phyloP scores from a whole-genome alignment of 148 eudicot species.

The Camellia japonica region DNA sequence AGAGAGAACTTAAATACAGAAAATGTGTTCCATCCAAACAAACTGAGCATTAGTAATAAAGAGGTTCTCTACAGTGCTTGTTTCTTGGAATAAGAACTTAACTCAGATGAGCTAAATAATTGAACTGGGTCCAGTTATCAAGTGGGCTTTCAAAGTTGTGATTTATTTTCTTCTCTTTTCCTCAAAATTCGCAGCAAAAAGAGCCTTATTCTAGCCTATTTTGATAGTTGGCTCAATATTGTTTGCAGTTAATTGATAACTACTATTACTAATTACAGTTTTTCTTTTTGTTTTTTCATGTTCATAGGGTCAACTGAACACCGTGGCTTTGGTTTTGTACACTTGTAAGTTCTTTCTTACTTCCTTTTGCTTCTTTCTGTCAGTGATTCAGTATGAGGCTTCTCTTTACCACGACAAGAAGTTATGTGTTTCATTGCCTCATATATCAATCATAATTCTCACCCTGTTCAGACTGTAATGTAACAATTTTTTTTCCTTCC shows the following conservation, averaged over 20 bases:
- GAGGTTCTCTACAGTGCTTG: not conserved
- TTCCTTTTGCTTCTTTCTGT: not conserved
- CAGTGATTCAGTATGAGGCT: not conserved
- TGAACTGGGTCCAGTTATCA: not conserved
- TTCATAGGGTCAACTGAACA: slow-evolving; percentile 72
- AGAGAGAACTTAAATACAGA: no score
- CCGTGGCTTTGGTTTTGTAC: slow-evolving; percentile 82
- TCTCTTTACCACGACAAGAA: not conserved
- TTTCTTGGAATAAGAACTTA: not conserved
- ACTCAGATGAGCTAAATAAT: not conserved
- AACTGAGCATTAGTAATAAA: not conserved
- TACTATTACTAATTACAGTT: not conserved
- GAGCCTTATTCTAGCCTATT: not conserved
- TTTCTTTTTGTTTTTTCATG: slow-evolving; percentile 1
- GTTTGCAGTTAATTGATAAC: not conserved
- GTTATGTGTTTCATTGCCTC: not conserved
- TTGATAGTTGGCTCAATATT: not conserved
- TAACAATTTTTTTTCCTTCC: not conserved
- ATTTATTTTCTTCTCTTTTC: not conserved
- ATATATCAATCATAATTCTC: not conserved
- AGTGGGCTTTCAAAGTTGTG: not conserved
- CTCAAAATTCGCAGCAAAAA: not conserved
- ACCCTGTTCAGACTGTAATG: no score
- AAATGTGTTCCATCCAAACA: no score
- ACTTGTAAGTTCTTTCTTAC: slow-evolving; percentile 64